phyloP scores from a whole-genome alignment of 768 basidiomycete genomes.

The Amanita muscaria region DNA sequence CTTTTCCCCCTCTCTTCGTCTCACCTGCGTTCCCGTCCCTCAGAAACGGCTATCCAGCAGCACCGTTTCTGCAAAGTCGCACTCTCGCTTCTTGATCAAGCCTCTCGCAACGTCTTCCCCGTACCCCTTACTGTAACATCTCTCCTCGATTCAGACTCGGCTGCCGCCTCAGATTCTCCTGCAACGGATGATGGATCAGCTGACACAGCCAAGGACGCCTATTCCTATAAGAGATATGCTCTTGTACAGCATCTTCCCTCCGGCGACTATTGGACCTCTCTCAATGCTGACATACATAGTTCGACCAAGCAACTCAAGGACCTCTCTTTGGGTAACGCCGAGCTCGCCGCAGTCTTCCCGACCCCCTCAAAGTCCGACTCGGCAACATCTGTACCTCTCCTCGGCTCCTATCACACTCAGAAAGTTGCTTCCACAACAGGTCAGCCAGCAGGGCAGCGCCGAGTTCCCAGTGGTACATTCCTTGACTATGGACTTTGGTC shows the following conservation, averaged over 20 bases:
- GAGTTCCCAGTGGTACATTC: slow-evolving; percentile 56
- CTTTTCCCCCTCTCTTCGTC: slow-evolving; percentile 57
- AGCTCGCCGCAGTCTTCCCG: slow-evolving; percentile 68
- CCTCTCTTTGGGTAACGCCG: slow-evolving; percentile 57
- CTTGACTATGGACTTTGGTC: slow-evolving; percentile 72
- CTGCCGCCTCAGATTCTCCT: slow-evolving; percentile 9
- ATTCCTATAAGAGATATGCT: slow-evolving; percentile 41
- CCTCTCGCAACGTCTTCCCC: slow-evolving; percentile 41
- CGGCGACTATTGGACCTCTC: slow-evolving; percentile 75
- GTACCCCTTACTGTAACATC: slow-evolving; percentile 38
- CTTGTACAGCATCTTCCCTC: slow-evolving; percentile 72
- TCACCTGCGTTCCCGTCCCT: slow-evolving; percentile 53
- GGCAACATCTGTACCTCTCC: slow-evolving; percentile 31
- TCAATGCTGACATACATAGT: slow-evolving; percentile 37
- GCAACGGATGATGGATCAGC: slow-evolving; percentile 10
- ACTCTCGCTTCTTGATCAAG: slow-evolving; percentile 61
- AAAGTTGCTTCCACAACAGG: slow-evolving; percentile 28
- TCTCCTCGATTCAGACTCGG: slow-evolving; percentile 24
- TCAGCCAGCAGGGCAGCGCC: slow-evolving; percentile 40
- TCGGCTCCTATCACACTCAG: slow-evolving; percentile 49
- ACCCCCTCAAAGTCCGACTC: slow-evolving; percentile 36
- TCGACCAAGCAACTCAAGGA: slow-evolving; percentile 35
- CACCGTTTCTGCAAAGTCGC: slow-evolving; percentile 70
- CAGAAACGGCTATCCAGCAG: slow-evolving; percentile 59
- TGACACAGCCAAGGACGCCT: slow-evolving; percentile 8